Evolutionary conservation across 306 rosid genomes (phyloP), one percentile per base, ranked within the genome.

Genomic region (Aeschynomene evenia): DNA sequence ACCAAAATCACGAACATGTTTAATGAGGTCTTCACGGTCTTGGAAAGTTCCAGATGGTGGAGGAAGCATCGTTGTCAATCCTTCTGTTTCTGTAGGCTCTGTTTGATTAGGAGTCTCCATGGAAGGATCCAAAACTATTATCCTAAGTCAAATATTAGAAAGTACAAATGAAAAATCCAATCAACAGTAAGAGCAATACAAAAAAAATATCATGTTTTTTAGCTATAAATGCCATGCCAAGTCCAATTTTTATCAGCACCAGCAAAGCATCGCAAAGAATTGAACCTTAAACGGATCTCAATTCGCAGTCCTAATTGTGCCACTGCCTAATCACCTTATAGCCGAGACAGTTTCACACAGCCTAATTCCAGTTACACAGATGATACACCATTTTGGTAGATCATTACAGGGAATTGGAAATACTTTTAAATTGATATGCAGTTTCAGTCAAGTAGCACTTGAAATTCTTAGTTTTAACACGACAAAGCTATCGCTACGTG

Each of bases 21-120:
- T 86, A 56, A 88, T 84, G 71, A 88, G 95, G 19, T 86, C 89
- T 78, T 88, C 95, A 46, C 91, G 91, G 69, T 84, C 87, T 68
- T 78, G 82, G 74, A 88, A 88, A 40, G 82, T 72, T 71, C 84
- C 79, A 18, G 89, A 34, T 33, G 82, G 82, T 34, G 89, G 95
- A 65, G 91, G 82, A 71, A 78, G 83, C 89, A 86, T 86, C 54
- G 43, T 66, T 68, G 26, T 73, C 49, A 23, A 75, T 51, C 58
- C 79, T 53, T 57, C 73, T 46, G 31, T 59, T 53, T 57, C 73
- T 46, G 31, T 59, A 50, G 50, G 64, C 74, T 75, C 87, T 40
- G 56, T 40, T 62, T 73, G 85, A 76, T 72, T 72, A 20, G 68
- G 78, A 51, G 68, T 70, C 59, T 79, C 91, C 85, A 84, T 82